phyloP scores from a whole-genome alignment of 257 asterid genomes.

The Parsonsia alboflavescens region DNA sequence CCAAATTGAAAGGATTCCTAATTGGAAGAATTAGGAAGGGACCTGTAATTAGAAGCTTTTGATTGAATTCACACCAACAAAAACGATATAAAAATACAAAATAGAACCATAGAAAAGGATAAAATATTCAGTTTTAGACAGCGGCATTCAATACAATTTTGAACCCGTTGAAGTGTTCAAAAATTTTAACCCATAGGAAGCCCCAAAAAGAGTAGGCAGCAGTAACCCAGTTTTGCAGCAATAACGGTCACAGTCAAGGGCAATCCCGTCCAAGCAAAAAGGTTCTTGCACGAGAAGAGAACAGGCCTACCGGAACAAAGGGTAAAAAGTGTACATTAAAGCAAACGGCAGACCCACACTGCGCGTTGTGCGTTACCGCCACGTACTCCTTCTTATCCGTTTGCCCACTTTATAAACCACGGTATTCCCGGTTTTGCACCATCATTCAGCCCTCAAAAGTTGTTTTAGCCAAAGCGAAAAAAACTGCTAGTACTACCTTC shows the following conservation, averaged over 20 bases:
- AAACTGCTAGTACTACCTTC: neutral
- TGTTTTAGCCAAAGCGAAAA: neutral
- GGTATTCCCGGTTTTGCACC: too few species aligned
- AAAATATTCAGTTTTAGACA: too few species aligned
- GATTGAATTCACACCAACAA: too few species aligned
- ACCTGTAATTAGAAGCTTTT: too few species aligned
- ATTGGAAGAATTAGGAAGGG: too few species aligned
- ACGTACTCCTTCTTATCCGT: constrained; percentile 5
- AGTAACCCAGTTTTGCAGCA: neutral
- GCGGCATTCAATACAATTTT: too few species aligned
- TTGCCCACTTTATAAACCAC: neutral
- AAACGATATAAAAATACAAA: too few species aligned
- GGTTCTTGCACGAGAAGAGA: neutral
- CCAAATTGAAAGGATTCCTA: too few species aligned
- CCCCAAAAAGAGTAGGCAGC: neutral
- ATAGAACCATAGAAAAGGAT: too few species aligned
- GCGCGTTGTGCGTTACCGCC: neutral
- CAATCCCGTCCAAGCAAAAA: neutral
- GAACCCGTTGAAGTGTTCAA: too few species aligned
- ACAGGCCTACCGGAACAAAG: neutral
- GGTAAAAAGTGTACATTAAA: neutral
- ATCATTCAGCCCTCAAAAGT: neutral
- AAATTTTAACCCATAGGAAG: neutral
- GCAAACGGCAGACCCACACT: neutral
- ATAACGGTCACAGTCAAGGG: neutral